A percentile compares a stretch with the other conserved stretches of the same genome.
phyloP scores from a whole-genome alignment of 2,329 filamentous ascomycete species.

The Pseudopyricularia javanii region DNA sequence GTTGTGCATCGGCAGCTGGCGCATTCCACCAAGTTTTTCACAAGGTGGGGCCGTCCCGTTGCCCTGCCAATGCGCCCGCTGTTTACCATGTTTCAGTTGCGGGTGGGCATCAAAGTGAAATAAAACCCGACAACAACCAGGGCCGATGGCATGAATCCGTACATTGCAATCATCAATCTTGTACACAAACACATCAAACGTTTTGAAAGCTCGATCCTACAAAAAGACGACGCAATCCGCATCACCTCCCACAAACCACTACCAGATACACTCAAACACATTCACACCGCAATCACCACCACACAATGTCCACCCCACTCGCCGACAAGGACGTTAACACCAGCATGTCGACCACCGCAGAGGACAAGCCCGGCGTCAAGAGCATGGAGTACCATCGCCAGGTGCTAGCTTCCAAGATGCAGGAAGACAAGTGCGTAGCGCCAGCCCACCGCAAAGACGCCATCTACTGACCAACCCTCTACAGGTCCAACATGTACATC shows the following conservation, averaged over 20 bases:
- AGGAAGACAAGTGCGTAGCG: constrained; percentile 47
- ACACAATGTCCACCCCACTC: constrained; percentile 1
- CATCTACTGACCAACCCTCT: neutral
- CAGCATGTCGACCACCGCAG: constrained; percentile 44
- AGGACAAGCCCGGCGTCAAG: constrained; percentile 39
- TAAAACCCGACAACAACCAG: no score
- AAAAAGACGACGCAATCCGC: no score
- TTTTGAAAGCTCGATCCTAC: no score
- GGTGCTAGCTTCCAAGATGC: constrained; percentile 60
- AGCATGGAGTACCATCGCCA: constrained; percentile 70
- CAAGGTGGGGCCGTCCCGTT: neutral
- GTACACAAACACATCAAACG: no score
- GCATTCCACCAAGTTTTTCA: neutral
- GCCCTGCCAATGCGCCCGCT: neutral
- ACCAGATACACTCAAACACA: neutral
- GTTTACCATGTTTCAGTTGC: no score
- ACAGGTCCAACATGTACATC: constrained; percentile 40
- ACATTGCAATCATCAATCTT: no score
- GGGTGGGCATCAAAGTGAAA: no score
- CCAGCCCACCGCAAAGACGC: neutral
- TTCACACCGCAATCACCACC: neutral
- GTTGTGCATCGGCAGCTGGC: neutral
- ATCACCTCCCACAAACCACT: no score
- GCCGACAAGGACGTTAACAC: constrained; percentile 55
- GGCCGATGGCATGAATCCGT: no score